Conservation (phyloP, 2,329 filamentous ascomycete species). For the Neofusicoccum ribis region DNA sequence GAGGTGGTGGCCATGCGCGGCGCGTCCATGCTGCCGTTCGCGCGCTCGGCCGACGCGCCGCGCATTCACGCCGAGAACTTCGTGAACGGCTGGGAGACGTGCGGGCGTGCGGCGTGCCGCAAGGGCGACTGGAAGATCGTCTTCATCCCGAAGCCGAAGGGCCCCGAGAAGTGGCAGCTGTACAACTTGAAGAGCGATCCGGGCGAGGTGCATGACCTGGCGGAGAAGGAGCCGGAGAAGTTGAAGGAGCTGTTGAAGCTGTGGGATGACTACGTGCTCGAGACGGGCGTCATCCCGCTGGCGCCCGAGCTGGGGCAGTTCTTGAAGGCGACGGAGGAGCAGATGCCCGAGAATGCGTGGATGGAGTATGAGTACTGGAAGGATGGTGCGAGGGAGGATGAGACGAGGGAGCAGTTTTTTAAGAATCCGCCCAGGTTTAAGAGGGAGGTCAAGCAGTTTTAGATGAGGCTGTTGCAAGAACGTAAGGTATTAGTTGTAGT, state of each 20-base stretch:
- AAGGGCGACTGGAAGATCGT: constrained; percentile 60
- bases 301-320: constrained; percentile 60
- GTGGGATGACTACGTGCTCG: constrained; percentile 60
- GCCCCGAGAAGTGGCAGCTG: constrained; percentile 58
- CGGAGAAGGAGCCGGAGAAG: constrained; percentile 42
- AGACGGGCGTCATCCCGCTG: constrained; percentile 61
- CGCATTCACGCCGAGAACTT: constrained; percentile 54
- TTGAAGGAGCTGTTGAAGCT: constrained; percentile 52
- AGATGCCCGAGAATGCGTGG: constrained; percentile 67
- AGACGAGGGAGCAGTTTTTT: constrained; percentile 32
- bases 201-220: constrained; percentile 52
- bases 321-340: constrained; percentile 61
- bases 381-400: constrained; percentile 47
- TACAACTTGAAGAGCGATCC: constrained; percentile 56
- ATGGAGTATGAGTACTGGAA: constrained; percentile 68
- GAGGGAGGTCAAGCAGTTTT: constrained; percentile 25
- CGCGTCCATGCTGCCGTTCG: constrained; percentile 48
- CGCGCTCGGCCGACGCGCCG: constrained; percentile 30
- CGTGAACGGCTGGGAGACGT: constrained; percentile 59
- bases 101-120: constrained; percentile 55
- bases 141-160: constrained; percentile 58
- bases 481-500: background rate
- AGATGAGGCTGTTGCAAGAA: background rate
- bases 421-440: constrained; percentile 33
- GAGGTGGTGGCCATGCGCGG: constrained; percentile 55